Conservation (phyloP, 345 rosid species). For the Jatropha curcas region DNA sequence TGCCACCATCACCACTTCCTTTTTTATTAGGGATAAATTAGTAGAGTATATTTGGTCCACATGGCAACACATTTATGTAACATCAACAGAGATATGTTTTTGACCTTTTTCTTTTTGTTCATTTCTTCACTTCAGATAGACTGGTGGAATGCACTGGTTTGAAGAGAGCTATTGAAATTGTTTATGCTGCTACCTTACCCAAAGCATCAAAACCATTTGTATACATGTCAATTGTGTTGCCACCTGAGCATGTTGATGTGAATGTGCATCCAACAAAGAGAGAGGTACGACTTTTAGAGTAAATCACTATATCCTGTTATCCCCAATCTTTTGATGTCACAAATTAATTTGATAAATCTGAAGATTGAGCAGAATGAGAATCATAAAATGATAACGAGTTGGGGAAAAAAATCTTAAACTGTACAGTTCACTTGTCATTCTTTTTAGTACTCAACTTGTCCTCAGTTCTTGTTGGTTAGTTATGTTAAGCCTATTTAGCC, state of each 20-base stretch:
- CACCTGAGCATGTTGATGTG: slow-evolving; percentile 90
- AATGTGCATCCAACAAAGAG: slow-evolving; percentile 95
- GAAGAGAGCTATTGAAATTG: slow-evolving; percentile 90
- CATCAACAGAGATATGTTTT: neutral
- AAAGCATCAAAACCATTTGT: slow-evolving; percentile 93
- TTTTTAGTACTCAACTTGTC: neutral
- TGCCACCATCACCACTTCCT: neutral
- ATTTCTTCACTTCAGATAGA: slow-evolving; percentile 58
- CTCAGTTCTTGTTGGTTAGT: neutral
- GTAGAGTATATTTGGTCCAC: neutral
- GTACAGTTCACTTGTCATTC: neutral
- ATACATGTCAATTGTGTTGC: slow-evolving; percentile 83
- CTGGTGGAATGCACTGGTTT: slow-evolving; percentile 89
- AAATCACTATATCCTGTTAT: neutral
- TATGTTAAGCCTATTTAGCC: neutral
- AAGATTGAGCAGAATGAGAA: neutral
- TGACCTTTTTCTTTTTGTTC: neutral
- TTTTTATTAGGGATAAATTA: too few species aligned
- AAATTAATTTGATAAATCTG: neutral
- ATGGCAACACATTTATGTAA: neutral
- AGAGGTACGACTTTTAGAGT: slow-evolving; percentile 53
- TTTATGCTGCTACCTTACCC: slow-evolving; percentile 90
- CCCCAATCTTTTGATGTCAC: neutral
- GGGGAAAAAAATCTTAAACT: neutral
- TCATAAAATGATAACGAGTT: neutral